These are phyloP conservation scores for Apophysomyces trapeziformis DNA, from an alignment of 371 early-diverging fungal genomes.

Conservation along the genomic window DNA sequence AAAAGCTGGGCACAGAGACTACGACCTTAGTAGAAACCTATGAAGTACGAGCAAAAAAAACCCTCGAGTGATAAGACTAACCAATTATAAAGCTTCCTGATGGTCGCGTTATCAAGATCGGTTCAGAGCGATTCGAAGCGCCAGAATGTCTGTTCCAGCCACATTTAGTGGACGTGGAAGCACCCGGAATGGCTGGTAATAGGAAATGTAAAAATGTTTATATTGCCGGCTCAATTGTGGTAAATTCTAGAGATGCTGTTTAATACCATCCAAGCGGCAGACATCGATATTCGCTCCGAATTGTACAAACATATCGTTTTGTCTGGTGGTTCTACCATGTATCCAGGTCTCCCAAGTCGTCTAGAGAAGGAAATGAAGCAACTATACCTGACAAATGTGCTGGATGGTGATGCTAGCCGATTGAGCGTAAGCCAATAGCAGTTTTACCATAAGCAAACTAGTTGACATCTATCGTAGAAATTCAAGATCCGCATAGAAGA, in stretches of 20 bases:
- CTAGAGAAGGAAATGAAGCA: conserved; percentile 98
- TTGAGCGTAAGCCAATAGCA: conserved; percentile 67
- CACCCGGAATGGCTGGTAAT: conserved; percentile 90
- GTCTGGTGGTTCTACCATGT: conserved; percentile 98
- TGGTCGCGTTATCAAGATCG: conserved; percentile 97
- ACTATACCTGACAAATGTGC: conserved; percentile 87
- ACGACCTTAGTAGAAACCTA: conserved; percentile 95
- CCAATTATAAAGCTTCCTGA: conserved; percentile 81
- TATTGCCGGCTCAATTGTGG: background rate
- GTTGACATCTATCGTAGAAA: conserved; percentile 60
- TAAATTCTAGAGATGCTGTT: conserved; percentile 80
- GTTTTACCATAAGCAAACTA: background rate
- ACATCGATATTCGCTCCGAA: conserved; percentile 92
- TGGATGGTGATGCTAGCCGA: conserved; percentile 83
- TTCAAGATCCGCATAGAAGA: conserved; percentile 98
- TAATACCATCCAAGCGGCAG: conserved; percentile 89
- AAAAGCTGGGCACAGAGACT: conserved; percentile 94
- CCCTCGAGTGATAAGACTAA: background rate
- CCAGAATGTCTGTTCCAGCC: conserved; percentile 99
- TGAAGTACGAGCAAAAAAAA: conserved; percentile 59
- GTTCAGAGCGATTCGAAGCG: conserved; percentile 97
- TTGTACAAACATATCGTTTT: conserved; percentile 96
- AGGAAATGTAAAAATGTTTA: conserved; percentile 1
- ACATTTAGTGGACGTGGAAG: conserved; percentile 92
- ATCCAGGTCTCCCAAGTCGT: conserved; percentile 94